phyloP scores from a whole-genome alignment of 805 yeast genomes.

The Ogataea henricii region DNA sequence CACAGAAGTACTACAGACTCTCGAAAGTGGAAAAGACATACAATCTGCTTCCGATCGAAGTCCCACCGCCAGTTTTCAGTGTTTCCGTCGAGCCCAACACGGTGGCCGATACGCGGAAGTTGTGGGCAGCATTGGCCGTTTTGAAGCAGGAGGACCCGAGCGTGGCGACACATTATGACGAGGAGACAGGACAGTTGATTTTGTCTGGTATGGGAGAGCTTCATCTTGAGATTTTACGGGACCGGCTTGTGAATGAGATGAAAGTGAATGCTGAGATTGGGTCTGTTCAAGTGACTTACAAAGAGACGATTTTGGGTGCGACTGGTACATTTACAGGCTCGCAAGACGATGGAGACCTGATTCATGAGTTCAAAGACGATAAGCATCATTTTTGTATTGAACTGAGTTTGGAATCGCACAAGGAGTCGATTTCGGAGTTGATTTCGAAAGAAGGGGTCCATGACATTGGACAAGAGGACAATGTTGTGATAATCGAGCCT shows the following conservation, averaged over 20 bases:
- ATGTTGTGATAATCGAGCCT: conserved; percentile 42
- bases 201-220: conserved; percentile 97
- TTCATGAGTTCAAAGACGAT: not conserved
- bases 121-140: conserved; percentile 68
- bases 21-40: conserved; percentile 44
- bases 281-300: conserved; percentile 85
- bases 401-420: conserved; percentile 35
- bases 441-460: conserved; percentile 25
- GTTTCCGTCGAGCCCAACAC: conserved; percentile 81
- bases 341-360: not conserved
- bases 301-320: conserved; percentile 55
- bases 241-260: conserved; percentile 76
- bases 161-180: conserved; percentile 66
- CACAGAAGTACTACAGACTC: conserved; percentile 40
- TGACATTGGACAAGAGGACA: conserved; percentile 48
- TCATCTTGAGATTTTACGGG: conserved; percentile 85
- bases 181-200: conserved; percentile 86
- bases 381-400: conserved; percentile 27
- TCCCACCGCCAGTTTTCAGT: conserved; percentile 93
- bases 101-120: conserved; percentile 72
- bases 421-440: conserved; percentile 25
- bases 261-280: conserved; percentile 82
- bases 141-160: conserved; percentile 92
- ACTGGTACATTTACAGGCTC: conserved; percentile 10
- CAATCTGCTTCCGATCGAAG: conserved; percentile 68